These are phyloP conservation scores for Vitis rotundifolia DNA, from an alignment of 164 flowering plant species.

Conservation along the genomic window DNA sequence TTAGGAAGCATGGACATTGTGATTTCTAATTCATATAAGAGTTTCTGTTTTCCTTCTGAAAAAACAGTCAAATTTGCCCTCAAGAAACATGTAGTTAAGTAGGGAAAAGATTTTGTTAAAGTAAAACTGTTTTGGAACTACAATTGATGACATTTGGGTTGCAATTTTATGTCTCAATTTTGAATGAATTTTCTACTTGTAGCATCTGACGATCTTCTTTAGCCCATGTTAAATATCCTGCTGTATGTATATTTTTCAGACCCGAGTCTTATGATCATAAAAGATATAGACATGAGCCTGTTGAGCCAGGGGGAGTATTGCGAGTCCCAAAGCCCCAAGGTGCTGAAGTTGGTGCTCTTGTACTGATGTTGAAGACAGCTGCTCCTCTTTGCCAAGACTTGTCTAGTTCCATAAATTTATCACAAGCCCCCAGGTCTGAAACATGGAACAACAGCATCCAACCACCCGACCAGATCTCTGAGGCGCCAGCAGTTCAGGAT, in stretches of 20 bases:
- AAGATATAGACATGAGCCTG: slow-evolving; percentile 27
- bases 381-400: slow-evolving; percentile 68
- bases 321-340: slow-evolving; percentile 57
- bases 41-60: no score
- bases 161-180: no score
- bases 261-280: slow-evolving; percentile 55
- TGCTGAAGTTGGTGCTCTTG: slow-evolving; percentile 83
- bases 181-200: no score
- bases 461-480: slow-evolving; percentile 17
- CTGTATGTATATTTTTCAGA: slow-evolving; percentile 30
- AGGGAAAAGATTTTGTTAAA: no score
- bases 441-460: slow-evolving; percentile 14
- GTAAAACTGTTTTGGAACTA: no score
- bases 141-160: no score
- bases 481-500: slow-evolving; percentile 14
- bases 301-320: slow-evolving; percentile 40
- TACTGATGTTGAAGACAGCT: slow-evolving; percentile 66
- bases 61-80: no score
- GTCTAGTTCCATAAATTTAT: slow-evolving; percentile 24
- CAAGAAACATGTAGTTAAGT: no score
- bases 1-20: no score
- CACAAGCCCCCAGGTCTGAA: slow-evolving; percentile 33
- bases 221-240: slow-evolving; percentile 2
- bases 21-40: no score
- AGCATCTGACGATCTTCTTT: no score